phyloP scores from a whole-genome alignment of 768 basidiomycete species.

The Pisolithus tinctorius region DNA sequence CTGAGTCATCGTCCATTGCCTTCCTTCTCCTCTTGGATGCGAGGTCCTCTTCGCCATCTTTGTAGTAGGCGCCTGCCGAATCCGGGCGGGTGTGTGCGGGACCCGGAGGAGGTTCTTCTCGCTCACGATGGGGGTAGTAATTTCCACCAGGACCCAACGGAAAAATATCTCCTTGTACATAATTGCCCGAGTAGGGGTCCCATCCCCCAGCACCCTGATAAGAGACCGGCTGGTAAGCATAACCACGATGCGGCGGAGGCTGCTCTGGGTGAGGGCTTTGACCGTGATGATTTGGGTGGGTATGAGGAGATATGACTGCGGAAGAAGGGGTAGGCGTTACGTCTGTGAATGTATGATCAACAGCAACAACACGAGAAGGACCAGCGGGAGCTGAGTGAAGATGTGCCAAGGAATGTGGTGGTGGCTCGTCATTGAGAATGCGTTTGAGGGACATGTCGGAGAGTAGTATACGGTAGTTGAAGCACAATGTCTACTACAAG shows the following conservation, averaged over 20 bases:
- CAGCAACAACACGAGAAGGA: constrained; percentile 13
- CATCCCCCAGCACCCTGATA: constrained; percentile 35
- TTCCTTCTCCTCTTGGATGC: constrained; percentile 46
- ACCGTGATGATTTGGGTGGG: constrained; percentile 22
- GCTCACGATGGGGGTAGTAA: constrained; percentile 28
- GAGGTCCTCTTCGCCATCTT: constrained; percentile 24
- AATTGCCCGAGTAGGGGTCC: constrained; percentile 33
- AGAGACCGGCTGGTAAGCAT: constrained; percentile 31
- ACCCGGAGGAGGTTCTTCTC: constrained; percentile 5
- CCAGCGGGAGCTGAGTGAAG: constrained; percentile 21
- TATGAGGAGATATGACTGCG: constrained; percentile 15
- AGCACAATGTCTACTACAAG: constrained; percentile 3
- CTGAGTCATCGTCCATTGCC: constrained; percentile 40
- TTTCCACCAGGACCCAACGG: constrained; percentile 32
- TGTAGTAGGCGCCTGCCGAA: constrained; percentile 22
- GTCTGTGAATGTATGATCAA: constrained; percentile 17
- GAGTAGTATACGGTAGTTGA: constrained; percentile 8
- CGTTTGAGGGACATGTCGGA: constrained; percentile 65
- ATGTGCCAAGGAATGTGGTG: constrained; percentile 23
- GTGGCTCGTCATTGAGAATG: constrained; percentile 73
- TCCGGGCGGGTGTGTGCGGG: constrained; percentile 15
- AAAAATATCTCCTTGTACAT: constrained; percentile 31
- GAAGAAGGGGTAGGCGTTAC: constrained; percentile 17
- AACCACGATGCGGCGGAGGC: constrained; percentile 27
- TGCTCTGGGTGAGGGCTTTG: constrained; percentile 23